These are phyloP conservation scores for Scedosporium aurantiacum DNA, from an alignment of 2,329 filamentous ascomycete species.

Conservation along the genomic window DNA sequence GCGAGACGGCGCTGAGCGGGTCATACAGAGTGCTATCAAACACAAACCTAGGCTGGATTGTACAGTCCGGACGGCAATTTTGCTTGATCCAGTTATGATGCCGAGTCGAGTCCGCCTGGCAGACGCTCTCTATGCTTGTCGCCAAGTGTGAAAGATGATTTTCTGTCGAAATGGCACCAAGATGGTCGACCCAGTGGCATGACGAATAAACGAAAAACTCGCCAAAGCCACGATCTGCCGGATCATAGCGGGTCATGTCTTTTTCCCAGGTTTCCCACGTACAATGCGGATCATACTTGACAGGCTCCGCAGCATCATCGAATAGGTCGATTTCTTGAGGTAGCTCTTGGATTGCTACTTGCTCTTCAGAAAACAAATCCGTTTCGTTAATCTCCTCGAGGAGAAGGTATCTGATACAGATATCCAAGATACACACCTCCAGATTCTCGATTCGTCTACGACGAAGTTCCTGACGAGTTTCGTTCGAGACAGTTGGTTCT, in stretches of 20 bases:
- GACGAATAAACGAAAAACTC: slow-evolving; percentile 23
- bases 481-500: not conserved
- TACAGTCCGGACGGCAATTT: slow-evolving; percentile 19
- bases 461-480: too few species aligned
- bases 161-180: slow-evolving; percentile 11
- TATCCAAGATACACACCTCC: slow-evolving; percentile 15
- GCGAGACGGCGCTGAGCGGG: slow-evolving; percentile 21
- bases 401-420: slow-evolving; percentile 17
- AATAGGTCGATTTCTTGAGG: slow-evolving; percentile 12
- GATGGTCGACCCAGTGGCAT: slow-evolving; percentile 23
- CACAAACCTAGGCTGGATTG: slow-evolving; percentile 17
- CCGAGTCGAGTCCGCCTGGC: slow-evolving; percentile 16
- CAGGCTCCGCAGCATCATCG: slow-evolving; percentile 10
- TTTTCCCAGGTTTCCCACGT: slow-evolving; percentile 21
- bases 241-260: slow-evolving; percentile 17
- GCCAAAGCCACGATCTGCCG: slow-evolving; percentile 13
- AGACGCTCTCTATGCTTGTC: slow-evolving; percentile 13
- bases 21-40: slow-evolving; percentile 21
- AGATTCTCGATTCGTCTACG: slow-evolving; percentile 9
- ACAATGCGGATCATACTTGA: slow-evolving; percentile 13
- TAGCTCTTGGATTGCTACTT: not conserved
- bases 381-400: slow-evolving; percentile 17
- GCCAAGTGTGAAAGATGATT: slow-evolving; percentile 11
- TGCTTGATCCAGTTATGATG: slow-evolving; percentile 22
- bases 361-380: slow-evolving; percentile 18